Percentiles rank a stretch among this genome's conserved stretches.
phyloP scores from a whole-genome alignment of 2,329 filamentous ascomycete genomes.

The Neospermospora avenae region DNA sequence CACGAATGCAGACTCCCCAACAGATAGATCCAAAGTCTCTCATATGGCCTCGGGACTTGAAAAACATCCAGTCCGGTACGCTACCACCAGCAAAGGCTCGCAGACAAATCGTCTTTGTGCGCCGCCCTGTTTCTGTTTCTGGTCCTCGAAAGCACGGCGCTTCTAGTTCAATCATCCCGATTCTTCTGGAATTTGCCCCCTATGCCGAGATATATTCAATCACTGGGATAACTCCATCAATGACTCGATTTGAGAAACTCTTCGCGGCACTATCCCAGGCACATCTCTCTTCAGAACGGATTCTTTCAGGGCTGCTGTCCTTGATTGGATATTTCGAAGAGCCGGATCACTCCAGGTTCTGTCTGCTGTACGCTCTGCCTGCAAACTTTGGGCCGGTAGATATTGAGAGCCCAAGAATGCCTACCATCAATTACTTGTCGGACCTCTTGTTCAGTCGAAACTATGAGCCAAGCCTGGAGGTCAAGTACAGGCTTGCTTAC shows the following conservation, averaged over 20 bases:
- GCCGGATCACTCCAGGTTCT: constrained; percentile 64
- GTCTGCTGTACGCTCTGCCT: constrained; percentile 73
- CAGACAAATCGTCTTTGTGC: constrained; percentile 38
- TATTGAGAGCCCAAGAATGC: constrained; percentile 46
- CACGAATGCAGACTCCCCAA: constrained; percentile 58
- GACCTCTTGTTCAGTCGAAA: constrained; percentile 50
- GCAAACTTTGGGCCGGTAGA: constrained; percentile 58
- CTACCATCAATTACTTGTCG: constrained; percentile 45
- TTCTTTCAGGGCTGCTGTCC: constrained; percentile 58
- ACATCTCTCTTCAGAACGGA: constrained; percentile 46
- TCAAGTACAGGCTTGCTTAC: constrained; percentile 71
- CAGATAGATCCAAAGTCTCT: constrained; percentile 55
- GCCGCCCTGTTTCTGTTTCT: constrained; percentile 24
- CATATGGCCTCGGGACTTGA: constrained; percentile 40
- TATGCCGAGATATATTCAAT: constrained; percentile 61
- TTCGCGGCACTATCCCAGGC: constrained; percentile 48
- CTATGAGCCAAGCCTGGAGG: constrained; percentile 66
- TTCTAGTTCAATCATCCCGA: constrained; percentile 37
- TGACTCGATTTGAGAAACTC: constrained; percentile 62
- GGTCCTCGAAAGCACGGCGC: constrained; percentile 24
- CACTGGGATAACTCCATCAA: constrained; percentile 61
- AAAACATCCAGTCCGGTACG: constrained; percentile 23
- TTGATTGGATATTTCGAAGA: constrained; percentile 74
- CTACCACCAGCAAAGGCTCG: constrained; percentile 31
- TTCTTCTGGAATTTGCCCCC: constrained; percentile 69